phyloP scores from a whole-genome alignment of 1,284 basidiomycete species.

The Caloboletus firmus region DNA sequence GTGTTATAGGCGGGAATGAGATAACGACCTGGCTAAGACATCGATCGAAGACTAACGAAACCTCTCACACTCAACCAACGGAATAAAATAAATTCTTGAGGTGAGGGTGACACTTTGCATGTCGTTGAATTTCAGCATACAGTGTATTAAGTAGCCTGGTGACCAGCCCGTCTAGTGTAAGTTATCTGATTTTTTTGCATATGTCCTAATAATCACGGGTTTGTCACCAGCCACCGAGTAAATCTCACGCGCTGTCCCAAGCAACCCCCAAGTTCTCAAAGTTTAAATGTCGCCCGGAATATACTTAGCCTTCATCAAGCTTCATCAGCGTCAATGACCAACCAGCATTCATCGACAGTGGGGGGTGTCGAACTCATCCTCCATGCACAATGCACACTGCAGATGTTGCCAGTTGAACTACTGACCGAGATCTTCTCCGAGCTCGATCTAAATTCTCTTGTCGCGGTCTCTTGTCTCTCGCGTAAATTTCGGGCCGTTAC shows the following conservation, averaged over 20 bases:
- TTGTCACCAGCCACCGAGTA: background rate
- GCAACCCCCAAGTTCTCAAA: background rate
- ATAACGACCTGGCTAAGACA: no score
- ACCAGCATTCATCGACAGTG: background rate
- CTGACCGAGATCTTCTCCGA: slow-evolving; percentile 70
- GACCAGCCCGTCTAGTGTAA: no score
- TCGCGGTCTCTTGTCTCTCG: slow-evolving; percentile 58
- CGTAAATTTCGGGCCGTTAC: slow-evolving; percentile 53
- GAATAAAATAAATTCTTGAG: no score
- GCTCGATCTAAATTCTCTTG: slow-evolving; percentile 60
- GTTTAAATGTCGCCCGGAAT: background rate
- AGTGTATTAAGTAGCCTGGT: no score
- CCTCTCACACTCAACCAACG: no score
- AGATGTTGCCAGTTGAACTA: slow-evolving; percentile 69
- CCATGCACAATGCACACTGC: slow-evolving; percentile 29
- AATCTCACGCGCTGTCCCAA: background rate
- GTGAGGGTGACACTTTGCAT: no score
- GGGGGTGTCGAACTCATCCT: background rate
- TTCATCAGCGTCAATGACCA: slow-evolving; percentile 1
- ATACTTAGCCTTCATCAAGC: background rate
- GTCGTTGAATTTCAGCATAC: no score
- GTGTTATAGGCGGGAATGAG: no score
- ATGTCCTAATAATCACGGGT: no score
- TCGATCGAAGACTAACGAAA: no score
- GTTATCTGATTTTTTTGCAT: no score